Evolutionary conservation across 371 early-diverging fungal genomes (phyloP).

Genomic region (Mortierella sp.): DNA sequence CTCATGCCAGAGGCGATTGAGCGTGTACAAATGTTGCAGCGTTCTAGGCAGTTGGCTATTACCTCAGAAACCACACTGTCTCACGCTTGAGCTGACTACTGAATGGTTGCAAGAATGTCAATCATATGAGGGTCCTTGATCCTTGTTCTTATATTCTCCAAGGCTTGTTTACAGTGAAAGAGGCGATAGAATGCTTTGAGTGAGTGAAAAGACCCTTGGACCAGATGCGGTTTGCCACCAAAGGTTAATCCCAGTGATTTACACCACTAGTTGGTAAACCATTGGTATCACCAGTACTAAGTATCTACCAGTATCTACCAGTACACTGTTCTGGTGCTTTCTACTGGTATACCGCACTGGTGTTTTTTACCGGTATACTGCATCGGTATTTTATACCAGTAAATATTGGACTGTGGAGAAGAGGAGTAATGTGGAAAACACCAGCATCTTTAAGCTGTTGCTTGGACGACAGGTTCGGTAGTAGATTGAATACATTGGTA

Average conservation of each 20-base stretch:
- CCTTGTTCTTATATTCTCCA: not conserved
- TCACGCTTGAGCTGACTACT: not conserved
- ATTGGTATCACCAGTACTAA: too few species aligned
- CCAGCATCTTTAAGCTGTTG: constrained; percentile 42
- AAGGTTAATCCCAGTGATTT: too few species aligned
- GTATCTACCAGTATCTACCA: too few species aligned
- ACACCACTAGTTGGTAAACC: too few species aligned
- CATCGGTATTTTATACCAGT: too few species aligned
- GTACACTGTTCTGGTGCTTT: too few species aligned
- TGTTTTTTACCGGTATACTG: too few species aligned
- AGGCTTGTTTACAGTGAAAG: not conserved
- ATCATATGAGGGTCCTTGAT: not conserved
- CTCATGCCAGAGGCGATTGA: not conserved
- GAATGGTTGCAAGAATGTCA: constrained; percentile 1
- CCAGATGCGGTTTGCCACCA: too few species aligned
- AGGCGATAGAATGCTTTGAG: constrained; percentile 20
- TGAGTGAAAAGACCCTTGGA: too few species aligned
- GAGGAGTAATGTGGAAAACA: too few species aligned
- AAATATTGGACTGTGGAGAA: too few species aligned
- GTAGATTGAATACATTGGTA: constrained; percentile 23
- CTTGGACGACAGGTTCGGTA: constrained; percentile 39
- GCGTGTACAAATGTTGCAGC: constrained; percentile 7
- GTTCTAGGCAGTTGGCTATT: constrained; percentile 1
- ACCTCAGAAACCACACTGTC: not conserved
- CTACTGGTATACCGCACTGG: too few species aligned